A percentile compares a stretch with the other conserved stretches of the same genome.
Conservation (phyloP, 257 asterid genomes). For the Echites panduratus region DNA sequence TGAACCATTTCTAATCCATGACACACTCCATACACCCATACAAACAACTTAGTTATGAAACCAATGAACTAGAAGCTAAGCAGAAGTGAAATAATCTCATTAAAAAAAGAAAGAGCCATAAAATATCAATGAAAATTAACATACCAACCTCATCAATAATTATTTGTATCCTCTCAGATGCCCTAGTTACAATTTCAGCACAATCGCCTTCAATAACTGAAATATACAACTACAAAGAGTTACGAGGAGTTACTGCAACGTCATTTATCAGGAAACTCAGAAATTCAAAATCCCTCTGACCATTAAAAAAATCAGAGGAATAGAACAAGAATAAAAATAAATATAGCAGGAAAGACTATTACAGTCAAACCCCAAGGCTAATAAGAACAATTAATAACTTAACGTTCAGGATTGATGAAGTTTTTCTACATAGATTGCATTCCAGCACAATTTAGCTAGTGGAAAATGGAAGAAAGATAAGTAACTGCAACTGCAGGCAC, state of each 20-base stretch:
- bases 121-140: not conserved
- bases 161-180: slow-evolving; percentile 52
- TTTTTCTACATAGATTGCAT: not conserved
- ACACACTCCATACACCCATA: not conserved
- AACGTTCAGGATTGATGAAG: not conserved
- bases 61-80: not conserved
- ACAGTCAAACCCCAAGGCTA: not conserved
- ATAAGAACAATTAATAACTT: not conserved
- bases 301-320: not conserved
- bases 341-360: not conserved
- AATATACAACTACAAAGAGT: slow-evolving; percentile 16
- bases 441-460: not conserved
- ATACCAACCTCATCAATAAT: slow-evolving; percentile 61
- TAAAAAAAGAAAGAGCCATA: not conserved
- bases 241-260: not conserved
- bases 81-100: not conserved
- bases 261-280: not conserved
- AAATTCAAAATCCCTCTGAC: slow-evolving; percentile 2
- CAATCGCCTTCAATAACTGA: slow-evolving; percentile 80
- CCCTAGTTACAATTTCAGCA: slow-evolving; percentile 63
- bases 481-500: not conserved
- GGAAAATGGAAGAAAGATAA: not conserved
- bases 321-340: not conserved
- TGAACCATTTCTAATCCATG: not conserved
- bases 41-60: not conserved